Conservation (phyloP, 2,329 filamentous ascomycete genomes). For the Emergomyces pasteurianus region DNA sequence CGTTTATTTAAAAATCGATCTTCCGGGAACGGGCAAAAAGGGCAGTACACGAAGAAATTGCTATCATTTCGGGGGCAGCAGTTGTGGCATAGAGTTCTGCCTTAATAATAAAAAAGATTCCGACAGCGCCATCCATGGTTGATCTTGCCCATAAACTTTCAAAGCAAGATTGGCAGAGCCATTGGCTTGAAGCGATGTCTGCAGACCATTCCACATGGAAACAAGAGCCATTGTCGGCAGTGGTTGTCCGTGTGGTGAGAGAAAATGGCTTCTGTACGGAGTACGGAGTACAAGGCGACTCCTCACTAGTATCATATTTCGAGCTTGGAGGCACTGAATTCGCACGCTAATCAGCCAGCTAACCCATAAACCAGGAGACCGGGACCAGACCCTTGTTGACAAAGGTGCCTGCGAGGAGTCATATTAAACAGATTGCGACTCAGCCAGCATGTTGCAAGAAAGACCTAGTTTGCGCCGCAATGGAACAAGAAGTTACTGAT, state of each 20-base stretch:
- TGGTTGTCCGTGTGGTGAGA: background rate
- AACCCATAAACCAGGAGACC: slow-evolving; percentile 3
- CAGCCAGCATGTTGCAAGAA: background rate
- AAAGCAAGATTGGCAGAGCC: background rate
- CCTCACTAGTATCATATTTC: background rate
- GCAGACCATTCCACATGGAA: background rate
- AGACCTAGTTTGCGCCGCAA: background rate
- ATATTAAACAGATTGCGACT: background rate
- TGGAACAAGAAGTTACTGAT: background rate
- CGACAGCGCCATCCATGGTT: background rate
- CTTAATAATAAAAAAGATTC: background rate
- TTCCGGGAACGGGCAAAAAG: no score
- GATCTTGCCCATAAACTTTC: background rate
- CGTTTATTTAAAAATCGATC: background rate
- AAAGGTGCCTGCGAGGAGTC: background rate
- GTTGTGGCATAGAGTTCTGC: background rate
- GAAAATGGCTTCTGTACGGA: background rate
- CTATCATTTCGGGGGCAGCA: background rate
- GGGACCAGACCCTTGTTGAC: slow-evolving; percentile 10
- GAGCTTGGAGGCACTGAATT: background rate
- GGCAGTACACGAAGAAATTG: background rate
- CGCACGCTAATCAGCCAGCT: background rate
- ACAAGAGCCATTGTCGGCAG: background rate
- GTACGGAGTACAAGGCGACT: background rate
- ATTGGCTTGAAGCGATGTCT: background rate